A percentile compares a stretch with the other conserved stretches of the same genome.
Conservation (phyloP, 352 stramenopile genomes). For the Pythium chondricola region DNA sequence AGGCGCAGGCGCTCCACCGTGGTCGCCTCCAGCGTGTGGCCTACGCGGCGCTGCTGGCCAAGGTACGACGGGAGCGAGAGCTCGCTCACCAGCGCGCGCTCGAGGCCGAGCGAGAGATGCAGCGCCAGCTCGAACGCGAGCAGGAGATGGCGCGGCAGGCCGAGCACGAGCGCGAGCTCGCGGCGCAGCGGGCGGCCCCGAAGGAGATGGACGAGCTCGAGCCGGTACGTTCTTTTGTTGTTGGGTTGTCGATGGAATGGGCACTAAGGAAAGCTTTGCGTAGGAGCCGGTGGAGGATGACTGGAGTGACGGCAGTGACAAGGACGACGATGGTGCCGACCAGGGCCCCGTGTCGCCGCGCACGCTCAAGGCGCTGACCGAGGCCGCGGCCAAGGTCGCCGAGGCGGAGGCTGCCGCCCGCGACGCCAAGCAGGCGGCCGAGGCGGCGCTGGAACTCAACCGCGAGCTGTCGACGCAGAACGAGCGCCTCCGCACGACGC, state of each 20-base stretch:
- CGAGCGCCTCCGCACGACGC: slow-evolving; percentile 24
- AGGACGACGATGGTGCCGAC: slow-evolving; percentile 39
- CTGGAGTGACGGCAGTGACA: slow-evolving; percentile 70
- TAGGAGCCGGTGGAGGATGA: slow-evolving; percentile 82
- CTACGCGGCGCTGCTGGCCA: slow-evolving; percentile 39
- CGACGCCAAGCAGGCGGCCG: slow-evolving; percentile 51
- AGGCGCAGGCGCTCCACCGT: slow-evolving; percentile 45
- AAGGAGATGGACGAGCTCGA: slow-evolving; percentile 34
- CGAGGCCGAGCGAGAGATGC: slow-evolving; percentile 11
- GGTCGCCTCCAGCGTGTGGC: slow-evolving; percentile 56
- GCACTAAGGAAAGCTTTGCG: slow-evolving; percentile 58
- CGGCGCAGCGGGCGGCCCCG: slow-evolving; percentile 8
- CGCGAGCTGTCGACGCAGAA: slow-evolving; percentile 26
- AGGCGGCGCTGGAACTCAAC: slow-evolving; percentile 27
- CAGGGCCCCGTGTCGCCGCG: slow-evolving; percentile 53
- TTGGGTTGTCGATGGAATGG: background rate
- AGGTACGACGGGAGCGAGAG: slow-evolving; percentile 35
- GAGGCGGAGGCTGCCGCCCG: slow-evolving; percentile 62
- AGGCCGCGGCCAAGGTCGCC: slow-evolving; percentile 66
- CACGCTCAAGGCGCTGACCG: slow-evolving; percentile 56
- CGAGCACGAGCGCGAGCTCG: slow-evolving; percentile 16
- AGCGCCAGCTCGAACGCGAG: slow-evolving; percentile 12
- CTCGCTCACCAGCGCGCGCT: slow-evolving; percentile 22
- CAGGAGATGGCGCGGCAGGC: slow-evolving; percentile 23
- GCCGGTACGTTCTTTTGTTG: slow-evolving; percentile 36